Conservation (phyloP, 768 basidiomycete genomes). For the Termitomyces sp. region DNA sequence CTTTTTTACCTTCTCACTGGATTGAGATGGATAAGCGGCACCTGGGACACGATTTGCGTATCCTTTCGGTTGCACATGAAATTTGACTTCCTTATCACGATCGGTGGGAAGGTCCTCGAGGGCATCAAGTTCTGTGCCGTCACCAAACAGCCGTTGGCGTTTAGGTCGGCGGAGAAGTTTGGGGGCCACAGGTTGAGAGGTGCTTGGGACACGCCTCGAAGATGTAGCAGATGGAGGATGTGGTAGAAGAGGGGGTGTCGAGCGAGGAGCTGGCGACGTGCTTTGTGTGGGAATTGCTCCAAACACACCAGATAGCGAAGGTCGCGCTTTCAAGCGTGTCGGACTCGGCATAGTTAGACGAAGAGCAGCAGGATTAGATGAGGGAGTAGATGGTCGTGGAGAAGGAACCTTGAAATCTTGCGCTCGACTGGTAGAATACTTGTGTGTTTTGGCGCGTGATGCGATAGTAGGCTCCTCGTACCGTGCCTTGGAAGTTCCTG, state of each 20-base stretch:
- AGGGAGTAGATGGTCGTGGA: constrained; percentile 73
- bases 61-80: constrained; percentile 69
- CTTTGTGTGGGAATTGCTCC: constrained; percentile 43
- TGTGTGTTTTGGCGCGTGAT: constrained; percentile 70
- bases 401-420: constrained; percentile 71
- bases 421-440: constrained; percentile 58
- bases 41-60: constrained; percentile 59
- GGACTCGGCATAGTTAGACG: constrained; percentile 87
- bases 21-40: constrained; percentile 31
- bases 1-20: constrained; percentile 47
- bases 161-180: constrained; percentile 75
- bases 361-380: constrained; percentile 68
- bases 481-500: constrained; percentile 39
- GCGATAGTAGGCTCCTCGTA: constrained; percentile 81
- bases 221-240: constrained; percentile 57
- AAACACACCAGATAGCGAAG: constrained; percentile 75
- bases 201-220: constrained; percentile 30
- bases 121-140: constrained; percentile 85
- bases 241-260: constrained; percentile 15
- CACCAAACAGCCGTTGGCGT: constrained; percentile 69
- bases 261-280: constrained; percentile 47
- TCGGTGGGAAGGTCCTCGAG: constrained; percentile 88
- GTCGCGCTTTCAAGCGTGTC: constrained; percentile 66
- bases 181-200: constrained; percentile 41
- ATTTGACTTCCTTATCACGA: constrained; percentile 73